Evolutionary conservation across 2,329 filamentous ascomycete genomes (phyloP), one percentile per base, ranked within the genome.

Genomic region (Colletotrichum spaethianum): DNA sequence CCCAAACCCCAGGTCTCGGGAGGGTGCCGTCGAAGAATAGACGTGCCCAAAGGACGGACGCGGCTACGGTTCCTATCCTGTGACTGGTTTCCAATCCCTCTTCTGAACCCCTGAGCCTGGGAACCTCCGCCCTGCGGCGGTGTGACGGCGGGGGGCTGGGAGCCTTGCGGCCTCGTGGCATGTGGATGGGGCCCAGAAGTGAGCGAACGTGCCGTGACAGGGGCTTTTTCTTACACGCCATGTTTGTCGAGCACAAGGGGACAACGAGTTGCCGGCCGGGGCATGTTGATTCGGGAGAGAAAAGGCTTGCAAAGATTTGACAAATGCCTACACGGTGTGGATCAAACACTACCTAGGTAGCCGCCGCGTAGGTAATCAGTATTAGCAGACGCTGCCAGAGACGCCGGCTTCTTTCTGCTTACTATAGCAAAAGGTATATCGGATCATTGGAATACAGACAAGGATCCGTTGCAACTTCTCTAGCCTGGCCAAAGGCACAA

Each of bases 1-100:
- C 64, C 67, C 4, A 36, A 59, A 56, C 33, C 64, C 57, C 57
- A 46, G 44, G 28, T 38, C 50, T 44, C n/a, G 64, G 69, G 57
- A 63, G 42, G 36, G 14, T 68, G 53, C 42, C 48, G 52, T 46
- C 64, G 42, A 70, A 67, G 46, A 61, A 50, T 23, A 33, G 12
- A 23, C 26, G 3, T 36, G 11, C 28, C 28, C 42, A 60, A 52
- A 52, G 44, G 28, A 31, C 44, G 31, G 33, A 7, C n/a, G 44
- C 44, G 16, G 18, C 31, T 63, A 60, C n/a, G 12, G 23, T 11
- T 2, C 14, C 60, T 26, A 11, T 50, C n/a, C 42, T 52, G 23
- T 36, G 12, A 28, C 44, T 63, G 44, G 14, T 52, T 28, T 9
- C n/a, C 14, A 7, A 20, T 4, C 7, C n/a, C 38, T 23, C n/a